Conservation (phyloP, 2,329 filamentous ascomycete genomes). For the Akanthomyces uredinophilus region DNA sequence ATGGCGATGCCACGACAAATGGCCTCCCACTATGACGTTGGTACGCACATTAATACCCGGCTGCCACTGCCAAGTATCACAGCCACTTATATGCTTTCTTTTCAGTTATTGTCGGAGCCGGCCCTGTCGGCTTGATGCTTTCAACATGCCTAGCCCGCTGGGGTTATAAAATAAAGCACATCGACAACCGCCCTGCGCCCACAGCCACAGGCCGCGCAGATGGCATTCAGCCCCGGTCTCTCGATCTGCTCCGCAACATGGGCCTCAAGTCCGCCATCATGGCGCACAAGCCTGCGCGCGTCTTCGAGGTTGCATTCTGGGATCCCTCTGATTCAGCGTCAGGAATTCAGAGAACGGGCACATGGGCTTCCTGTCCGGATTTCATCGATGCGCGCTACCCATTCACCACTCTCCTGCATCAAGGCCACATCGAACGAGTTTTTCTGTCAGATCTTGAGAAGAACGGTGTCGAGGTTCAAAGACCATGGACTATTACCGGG, state of each 20-base stretch:
- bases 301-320: slow-evolving; percentile 75
- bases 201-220: slow-evolving; percentile 83
- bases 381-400: slow-evolving; percentile 72
- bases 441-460: slow-evolving; percentile 62
- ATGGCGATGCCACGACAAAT: slow-evolving; percentile 7
- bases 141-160: slow-evolving; percentile 84
- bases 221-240: slow-evolving; percentile 83
- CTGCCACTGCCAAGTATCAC: not conserved
- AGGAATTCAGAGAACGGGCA: slow-evolving; percentile 61
- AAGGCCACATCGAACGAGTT: slow-evolving; percentile 65
- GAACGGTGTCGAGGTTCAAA: slow-evolving; percentile 55
- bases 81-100: slow-evolving; percentile 14
- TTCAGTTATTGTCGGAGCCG: slow-evolving; percentile 80
- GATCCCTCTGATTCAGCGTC: slow-evolving; percentile 52
- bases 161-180: slow-evolving; percentile 93
- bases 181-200: slow-evolving; percentile 83
- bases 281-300: slow-evolving; percentile 79
- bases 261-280: slow-evolving; percentile 83
- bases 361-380: slow-evolving; percentile 82
- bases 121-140: slow-evolving; percentile 81
- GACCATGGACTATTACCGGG: slow-evolving; percentile 59
- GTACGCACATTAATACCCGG: slow-evolving; percentile 24
- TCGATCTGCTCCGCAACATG: slow-evolving; percentile 85
- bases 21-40: slow-evolving; percentile 37
- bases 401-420: slow-evolving; percentile 66